A percentile compares a stretch with the other conserved stretches of the same genome.
Evolutionary conservation across 306 rosid species (phyloP).

Genomic region (Cotoneaster glaucophyllus): DNA sequence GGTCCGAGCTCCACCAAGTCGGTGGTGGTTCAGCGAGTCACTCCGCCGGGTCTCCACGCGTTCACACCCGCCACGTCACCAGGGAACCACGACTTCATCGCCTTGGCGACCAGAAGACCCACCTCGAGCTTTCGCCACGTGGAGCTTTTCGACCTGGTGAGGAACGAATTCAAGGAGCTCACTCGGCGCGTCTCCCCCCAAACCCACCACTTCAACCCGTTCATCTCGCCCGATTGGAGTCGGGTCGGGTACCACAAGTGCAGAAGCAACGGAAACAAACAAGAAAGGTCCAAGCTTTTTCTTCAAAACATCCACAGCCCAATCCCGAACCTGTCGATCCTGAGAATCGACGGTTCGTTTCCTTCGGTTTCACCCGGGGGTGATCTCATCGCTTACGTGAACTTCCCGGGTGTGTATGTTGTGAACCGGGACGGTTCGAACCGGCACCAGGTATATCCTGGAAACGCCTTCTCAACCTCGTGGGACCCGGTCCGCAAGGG

Average conservation of each 20-base stretch:
- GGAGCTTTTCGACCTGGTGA: constrained; percentile 49
- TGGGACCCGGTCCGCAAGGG: constrained; percentile 75
- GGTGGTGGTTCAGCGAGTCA: constrained; percentile 55
- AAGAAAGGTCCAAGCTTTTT: constrained; percentile 19
- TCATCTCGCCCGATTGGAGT: constrained; percentile 54
- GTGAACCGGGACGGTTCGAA: constrained; percentile 70
- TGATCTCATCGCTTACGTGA: constrained; percentile 49
- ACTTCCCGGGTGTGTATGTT: constrained; percentile 56
- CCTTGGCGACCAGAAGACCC: constrained; percentile 73
- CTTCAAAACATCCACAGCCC: constrained; percentile 59
- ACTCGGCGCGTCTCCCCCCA: constrained; percentile 55
- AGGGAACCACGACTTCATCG: constrained; percentile 60
- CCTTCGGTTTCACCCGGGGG: constrained; percentile 70
- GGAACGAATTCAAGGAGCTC: constrained; percentile 54
- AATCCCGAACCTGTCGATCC: constrained; percentile 41
- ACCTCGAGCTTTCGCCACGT: constrained; percentile 59
- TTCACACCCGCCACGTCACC: constrained; percentile 85
- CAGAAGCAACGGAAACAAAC: constrained; percentile 38
- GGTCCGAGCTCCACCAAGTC: constrained; percentile 36
- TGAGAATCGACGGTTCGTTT: constrained; percentile 60
- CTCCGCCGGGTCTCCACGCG: constrained; percentile 77
- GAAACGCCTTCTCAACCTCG: constrained; percentile 47
- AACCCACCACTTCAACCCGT: constrained; percentile 77
- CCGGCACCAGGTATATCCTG: constrained; percentile 33
- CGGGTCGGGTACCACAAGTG: constrained; percentile 83